Base-by-base conservation (phyloP, 2,329 filamentous ascomycete genomes). In the Colletotrichum orchidophilum region DNA sequence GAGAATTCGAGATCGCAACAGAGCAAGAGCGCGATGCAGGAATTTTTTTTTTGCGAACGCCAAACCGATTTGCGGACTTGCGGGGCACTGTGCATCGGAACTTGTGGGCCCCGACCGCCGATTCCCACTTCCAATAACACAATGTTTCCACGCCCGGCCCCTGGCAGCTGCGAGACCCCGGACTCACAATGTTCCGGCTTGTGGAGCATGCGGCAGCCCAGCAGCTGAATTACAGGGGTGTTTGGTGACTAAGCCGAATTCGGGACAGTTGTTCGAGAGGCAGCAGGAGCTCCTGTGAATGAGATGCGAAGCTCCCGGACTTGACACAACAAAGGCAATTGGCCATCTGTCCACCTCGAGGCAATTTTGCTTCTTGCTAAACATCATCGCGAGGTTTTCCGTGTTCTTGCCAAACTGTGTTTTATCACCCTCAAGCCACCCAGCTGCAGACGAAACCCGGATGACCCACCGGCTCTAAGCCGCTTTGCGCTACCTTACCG, bases 221-320 rank as follows among this genome's bases (percentile, higher is more conserved):
- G n/a, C 6, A 33, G 26, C 31, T 39, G 21, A 3, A 13, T 9
- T 46, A 42, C 29, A 27, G 27, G 18, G 39, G 39, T 31, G 11
- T 21, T 29, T 26, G 5, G 24, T 72, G 70, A 72, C 70, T 72
- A 72, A 72, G 70, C 70, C 52, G 35, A 5, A 31, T 63, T 59
- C 59, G 55, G 70, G 70, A 72, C 70, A 73, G 62, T 59, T 73
- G 66, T 73, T 63, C 66, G 62, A 63, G 27, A n/a, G 62, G 52
- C 21, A 63, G 66, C 18, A 49, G 55, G 58, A 66, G 67, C 71
- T 70, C 53, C 46, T 39, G 33, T 24, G 18, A 33, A 54, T 21
- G 54, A n/a, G 21, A 64, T 50, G 31, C 60, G 59, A 70, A 72
- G 70, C 55, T 70, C 33, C 21, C 31, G 13, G 54, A n/a, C 27